Evolutionary conservation across 768 basidiomycete species (phyloP).

Genomic region (Cystobasidiopsis lactophilus): DNA sequence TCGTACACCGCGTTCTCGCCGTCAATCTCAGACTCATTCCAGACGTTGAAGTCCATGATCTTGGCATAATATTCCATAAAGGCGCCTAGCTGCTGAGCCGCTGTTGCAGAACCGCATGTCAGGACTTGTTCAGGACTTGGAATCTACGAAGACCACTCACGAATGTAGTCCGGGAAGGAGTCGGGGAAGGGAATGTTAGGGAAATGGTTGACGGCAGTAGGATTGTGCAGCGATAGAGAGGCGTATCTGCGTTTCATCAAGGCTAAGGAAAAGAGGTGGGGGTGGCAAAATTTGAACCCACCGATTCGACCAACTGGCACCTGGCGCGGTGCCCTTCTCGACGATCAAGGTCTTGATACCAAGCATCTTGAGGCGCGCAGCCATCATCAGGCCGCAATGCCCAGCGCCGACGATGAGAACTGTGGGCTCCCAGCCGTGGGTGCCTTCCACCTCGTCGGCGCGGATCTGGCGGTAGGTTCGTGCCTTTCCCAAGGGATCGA

Average conservation of each 20-base stretch:
- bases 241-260: slow-evolving; percentile 6
- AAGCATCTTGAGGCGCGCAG: slow-evolving; percentile 30
- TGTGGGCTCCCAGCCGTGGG: neutral
- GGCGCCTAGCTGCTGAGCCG: neutral
- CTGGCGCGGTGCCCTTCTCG: slow-evolving; percentile 25
- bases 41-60: neutral
- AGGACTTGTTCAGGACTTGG: no score
- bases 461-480: neutral
- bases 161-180: neutral
- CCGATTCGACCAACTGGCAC: slow-evolving; percentile 30
- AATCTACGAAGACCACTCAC: no score
- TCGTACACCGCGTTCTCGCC: neutral
- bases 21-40: neutral
- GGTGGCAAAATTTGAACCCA: slow-evolving; percentile 26
- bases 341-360: slow-evolving; percentile 27
- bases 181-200: neutral
- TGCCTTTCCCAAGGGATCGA: neutral
- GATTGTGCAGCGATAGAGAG: slow-evolving; percentile 4
- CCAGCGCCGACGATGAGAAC: slow-evolving; percentile 22
- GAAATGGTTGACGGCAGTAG: slow-evolving; percentile 1
- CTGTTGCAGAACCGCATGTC: neutral
- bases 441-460: neutral
- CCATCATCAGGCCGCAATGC: slow-evolving; percentile 29
- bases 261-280: slow-evolving; percentile 1
- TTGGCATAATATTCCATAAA: slow-evolving; percentile 1